These are phyloP conservation scores for Schizothecium vesticola DNA, from an alignment of 495 filamentous ascomycete genomes.

Conservation along the genomic window DNA sequence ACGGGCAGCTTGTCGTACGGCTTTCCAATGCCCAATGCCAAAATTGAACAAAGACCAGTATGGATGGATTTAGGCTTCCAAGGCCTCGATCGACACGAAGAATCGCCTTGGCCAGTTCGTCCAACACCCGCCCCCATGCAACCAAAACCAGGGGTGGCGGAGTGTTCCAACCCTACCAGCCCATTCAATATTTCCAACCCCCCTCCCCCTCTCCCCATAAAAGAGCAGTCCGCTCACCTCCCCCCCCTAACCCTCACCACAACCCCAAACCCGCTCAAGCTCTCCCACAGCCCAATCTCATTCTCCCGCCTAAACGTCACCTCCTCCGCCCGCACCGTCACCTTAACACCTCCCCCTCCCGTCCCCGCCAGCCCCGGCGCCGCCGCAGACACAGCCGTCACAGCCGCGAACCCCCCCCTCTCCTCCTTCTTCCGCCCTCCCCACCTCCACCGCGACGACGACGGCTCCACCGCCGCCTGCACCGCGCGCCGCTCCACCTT, in stretches of 20 bases:
- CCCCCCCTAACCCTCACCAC: slow-evolving; percentile 32
- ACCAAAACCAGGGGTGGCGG: no score
- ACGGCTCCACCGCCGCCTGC: slow-evolving; percentile 23
- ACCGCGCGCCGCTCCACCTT: slow-evolving; percentile 20
- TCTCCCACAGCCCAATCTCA: slow-evolving; percentile 49
- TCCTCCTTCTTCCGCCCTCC: slow-evolving; percentile 14
- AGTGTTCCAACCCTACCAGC: no score
- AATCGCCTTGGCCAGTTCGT: no score
- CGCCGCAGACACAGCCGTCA: slow-evolving; percentile 1
- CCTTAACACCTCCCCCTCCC: slow-evolving; percentile 17
- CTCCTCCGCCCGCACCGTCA: slow-evolving; percentile 45
- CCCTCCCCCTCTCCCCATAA: no score
- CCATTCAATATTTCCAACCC: no score
- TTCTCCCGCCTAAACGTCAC: slow-evolving; percentile 50
- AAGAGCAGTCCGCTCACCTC: no score
- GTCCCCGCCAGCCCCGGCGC: neutral
- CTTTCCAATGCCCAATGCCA: neutral
- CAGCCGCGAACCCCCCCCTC: neutral
- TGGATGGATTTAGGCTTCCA: neutral
- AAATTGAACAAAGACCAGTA: neutral
- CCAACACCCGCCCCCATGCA: no score
- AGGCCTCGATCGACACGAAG: no score
- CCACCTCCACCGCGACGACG: slow-evolving; percentile 14
- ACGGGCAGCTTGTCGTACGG: neutral
- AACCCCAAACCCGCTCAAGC: slow-evolving; percentile 44